Evolutionary conservation across 164 flowering plant species (phyloP).

Genomic region (Akebia trifoliata): DNA sequence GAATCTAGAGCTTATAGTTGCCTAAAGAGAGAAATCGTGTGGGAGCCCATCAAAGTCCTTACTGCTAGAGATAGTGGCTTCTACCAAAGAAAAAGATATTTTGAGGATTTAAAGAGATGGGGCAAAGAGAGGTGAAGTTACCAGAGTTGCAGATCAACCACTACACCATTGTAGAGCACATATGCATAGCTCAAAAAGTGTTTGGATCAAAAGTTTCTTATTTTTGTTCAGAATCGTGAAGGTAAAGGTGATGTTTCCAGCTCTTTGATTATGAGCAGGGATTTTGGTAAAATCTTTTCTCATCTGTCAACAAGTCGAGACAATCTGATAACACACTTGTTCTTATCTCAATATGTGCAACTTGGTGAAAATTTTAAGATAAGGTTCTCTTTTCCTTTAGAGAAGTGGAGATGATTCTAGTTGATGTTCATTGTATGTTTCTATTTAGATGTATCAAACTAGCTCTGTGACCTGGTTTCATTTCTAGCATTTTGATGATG

Average conservation of each 20-base stretch:
- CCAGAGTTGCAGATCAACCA: conserved; percentile 62
- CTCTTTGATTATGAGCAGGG: conserved; percentile 25
- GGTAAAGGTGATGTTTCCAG: conserved; percentile 52
- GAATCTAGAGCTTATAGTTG: conserved; percentile 72
- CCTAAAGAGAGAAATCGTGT: conserved; percentile 54
- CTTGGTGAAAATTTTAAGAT: too few relatives aligned
- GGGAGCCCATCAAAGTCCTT: conserved; percentile 54
- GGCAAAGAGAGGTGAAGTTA: conserved; percentile 57
- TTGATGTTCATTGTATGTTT: too few relatives aligned
- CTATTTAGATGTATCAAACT: too few relatives aligned
- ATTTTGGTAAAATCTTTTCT: too few relatives aligned
- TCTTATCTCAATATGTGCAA: too few relatives aligned
- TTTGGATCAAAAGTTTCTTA: conserved; percentile 48
- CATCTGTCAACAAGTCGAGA: too few relatives aligned
- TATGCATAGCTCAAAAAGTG: conserved; percentile 36
- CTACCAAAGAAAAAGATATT: conserved; percentile 36
- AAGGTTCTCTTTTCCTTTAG: too few relatives aligned
- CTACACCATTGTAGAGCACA: conserved; percentile 43
- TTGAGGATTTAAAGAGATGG: conserved; percentile 52
- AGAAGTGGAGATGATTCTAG: too few relatives aligned
- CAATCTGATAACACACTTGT: too few relatives aligned
- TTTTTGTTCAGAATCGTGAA: conserved; percentile 52
- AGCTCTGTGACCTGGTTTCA: too few relatives aligned
- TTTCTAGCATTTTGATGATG: neutral
- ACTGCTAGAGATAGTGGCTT: conserved; percentile 39